phyloP scores from a whole-genome alignment of 768 basidiomycete genomes.

The Antrodiella citrinella region DNA sequence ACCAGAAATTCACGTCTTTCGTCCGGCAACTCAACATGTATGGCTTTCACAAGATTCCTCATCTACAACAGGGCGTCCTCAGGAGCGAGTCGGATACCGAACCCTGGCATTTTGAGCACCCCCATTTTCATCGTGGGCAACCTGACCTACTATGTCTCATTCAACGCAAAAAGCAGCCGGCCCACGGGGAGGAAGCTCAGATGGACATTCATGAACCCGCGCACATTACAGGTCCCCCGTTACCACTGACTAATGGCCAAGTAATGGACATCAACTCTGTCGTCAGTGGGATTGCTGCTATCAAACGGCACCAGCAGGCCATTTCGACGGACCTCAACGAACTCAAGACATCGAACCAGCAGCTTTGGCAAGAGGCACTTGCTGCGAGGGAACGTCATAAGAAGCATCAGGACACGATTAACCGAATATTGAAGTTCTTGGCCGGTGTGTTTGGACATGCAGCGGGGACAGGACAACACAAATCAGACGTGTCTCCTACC shows the following conservation, averaged over 20 bases:
- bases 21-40: slow-evolving; percentile 96
- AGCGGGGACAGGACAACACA: slow-evolving; percentile 27
- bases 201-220: slow-evolving; percentile 15
- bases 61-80: slow-evolving; percentile 90
- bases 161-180: slow-evolving; percentile 68
- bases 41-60: slow-evolving; percentile 91
- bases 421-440: slow-evolving; percentile 89
- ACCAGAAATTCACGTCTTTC: slow-evolving; percentile 89
- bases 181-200: slow-evolving; percentile 18
- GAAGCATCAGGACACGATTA: slow-evolving; percentile 94
- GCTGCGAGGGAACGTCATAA: slow-evolving; percentile 72
- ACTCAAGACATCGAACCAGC: slow-evolving; percentile 78
- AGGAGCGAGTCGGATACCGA: slow-evolving; percentile 76
- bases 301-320: slow-evolving; percentile 88
- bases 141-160: slow-evolving; percentile 84
- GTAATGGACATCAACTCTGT: slow-evolving; percentile 73
- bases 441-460: slow-evolving; percentile 79
- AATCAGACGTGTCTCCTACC: slow-evolving; percentile 24
- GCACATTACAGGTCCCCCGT: slow-evolving; percentile 4
- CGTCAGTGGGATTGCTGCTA: slow-evolving; percentile 73
- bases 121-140: slow-evolving; percentile 82
- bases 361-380: slow-evolving; percentile 90
- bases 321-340: slow-evolving; percentile 86
- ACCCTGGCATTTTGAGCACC: slow-evolving; percentile 88
- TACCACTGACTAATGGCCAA: slow-evolving; percentile 35